Conservation (phyloP, 768 basidiomycete species). For the Lentinula guzmanii region DNA sequence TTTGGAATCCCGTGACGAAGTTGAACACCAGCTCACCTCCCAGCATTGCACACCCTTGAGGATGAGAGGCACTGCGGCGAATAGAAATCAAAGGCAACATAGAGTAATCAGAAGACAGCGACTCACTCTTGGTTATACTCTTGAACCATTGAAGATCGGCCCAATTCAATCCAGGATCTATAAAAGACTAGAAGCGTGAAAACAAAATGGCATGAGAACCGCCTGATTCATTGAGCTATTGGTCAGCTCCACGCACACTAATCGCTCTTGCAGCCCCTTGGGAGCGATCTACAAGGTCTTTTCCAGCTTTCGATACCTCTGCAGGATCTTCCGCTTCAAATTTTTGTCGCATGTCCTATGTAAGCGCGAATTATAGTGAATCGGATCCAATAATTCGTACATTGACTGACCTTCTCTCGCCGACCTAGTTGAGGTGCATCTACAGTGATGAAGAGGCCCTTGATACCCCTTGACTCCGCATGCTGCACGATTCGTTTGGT, state of each 20-base stretch:
- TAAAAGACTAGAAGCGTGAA: slow-evolving; percentile 62
- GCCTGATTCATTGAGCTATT: background rate
- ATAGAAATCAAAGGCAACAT: background rate
- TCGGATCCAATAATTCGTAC: background rate
- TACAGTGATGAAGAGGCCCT: slow-evolving; percentile 93
- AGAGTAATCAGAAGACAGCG: background rate
- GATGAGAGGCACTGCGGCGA: slow-evolving; percentile 70
- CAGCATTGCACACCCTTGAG: slow-evolving; percentile 87
- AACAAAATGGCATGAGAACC: background rate
- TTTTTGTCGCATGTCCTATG: slow-evolving; percentile 89
- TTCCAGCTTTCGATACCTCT: slow-evolving; percentile 46
- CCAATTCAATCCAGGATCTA: slow-evolving; percentile 90
- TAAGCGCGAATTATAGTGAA: too few species aligned
- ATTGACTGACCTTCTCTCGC: slow-evolving; percentile 63
- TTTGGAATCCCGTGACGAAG: too few species aligned
- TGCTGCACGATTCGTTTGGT: slow-evolving; percentile 86
- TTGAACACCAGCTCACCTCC: slow-evolving; percentile 40
- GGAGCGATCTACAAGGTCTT: slow-evolving; percentile 62
- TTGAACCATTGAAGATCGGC: slow-evolving; percentile 79
- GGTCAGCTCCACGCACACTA: slow-evolving; percentile 32
- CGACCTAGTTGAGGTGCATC: slow-evolving; percentile 96
- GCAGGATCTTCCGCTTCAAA: slow-evolving; percentile 77
- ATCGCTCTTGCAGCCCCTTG: slow-evolving; percentile 95
- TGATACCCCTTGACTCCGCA: slow-evolving; percentile 86
- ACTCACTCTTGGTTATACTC: slow-evolving; percentile 38